Evolutionary conservation across 768 basidiomycete genomes (phyloP), one percentile per base, ranked within the genome.

Genomic region (Mycena belliarum): DNA sequence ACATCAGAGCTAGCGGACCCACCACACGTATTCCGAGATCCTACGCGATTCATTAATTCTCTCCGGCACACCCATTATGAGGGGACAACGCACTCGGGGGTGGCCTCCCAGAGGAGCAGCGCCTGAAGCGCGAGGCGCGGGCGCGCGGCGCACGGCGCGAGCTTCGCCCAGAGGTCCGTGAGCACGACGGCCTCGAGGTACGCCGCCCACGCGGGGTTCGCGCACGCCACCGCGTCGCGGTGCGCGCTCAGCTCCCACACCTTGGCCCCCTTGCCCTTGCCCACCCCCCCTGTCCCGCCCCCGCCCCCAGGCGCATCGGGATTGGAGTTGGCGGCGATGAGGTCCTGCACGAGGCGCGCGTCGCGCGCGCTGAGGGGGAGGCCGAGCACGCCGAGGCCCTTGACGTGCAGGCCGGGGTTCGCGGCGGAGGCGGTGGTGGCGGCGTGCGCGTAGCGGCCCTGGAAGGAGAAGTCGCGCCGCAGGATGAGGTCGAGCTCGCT

Each of bases 381-480:
- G 2, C 63, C 63, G 1, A 64, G 29, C 21, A 60, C 57, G 11
- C 63, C 63, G 18, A 64, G 54, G 20, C 60, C 63, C 40, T 61
- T 58, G 26, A 64, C 59, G 21, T 44, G 55, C 1, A 64, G 56
- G 3, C 63, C 59, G 12, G 63, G 63, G 21, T 64, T 64, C n/a
- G 63, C 56, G 2, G 63, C 59, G 18, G 59, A 60, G 8, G 56
- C 48, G 4, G 49, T 60, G 6, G 59, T 64, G 1, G 59, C 60
- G 1, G 63, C 63, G 32, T 64, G 63, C 43, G 57, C 61, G 41
- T 64, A 64, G 42, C 58, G 52, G 4, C 63, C 63, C 1, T 43
- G 52, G 41, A 64, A 64, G 0, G 59, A 60, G 55, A 64, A 64
- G n/a, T 64, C 63, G 29, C 63, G 63, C 26, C 56, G 59, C 4